Evolutionary conservation across 2,329 filamentous ascomycete species (phyloP), one percentile per base, ranked within the genome.

Genomic region (Epicoccum sorghinum): DNA sequence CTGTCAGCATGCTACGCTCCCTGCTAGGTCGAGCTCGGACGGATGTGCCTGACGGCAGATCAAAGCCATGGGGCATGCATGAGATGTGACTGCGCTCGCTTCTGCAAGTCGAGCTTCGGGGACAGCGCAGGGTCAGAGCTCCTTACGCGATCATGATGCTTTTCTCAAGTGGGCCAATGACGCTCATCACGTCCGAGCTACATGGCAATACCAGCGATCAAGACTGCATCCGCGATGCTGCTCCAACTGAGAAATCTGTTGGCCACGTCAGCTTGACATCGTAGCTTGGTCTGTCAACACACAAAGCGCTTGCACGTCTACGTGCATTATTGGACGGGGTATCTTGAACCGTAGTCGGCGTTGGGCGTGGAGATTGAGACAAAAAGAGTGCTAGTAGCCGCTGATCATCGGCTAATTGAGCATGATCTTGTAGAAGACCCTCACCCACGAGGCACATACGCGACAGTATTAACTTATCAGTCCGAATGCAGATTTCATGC

Each of bases 1-100:
- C 18, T 18, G 18, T 18, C 18, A 18, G 18, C 18, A 18, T 18
- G 18, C 18, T 1, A 18, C 18, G 18, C 18, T 18, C 18, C 18
- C 18, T 18, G 32, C 32, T 33, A 13, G 32, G 10, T n/a, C 13
- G 9, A n/a, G 25, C 13, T 7, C 13, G 37, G 30, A 14, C 47
- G 32, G 23, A 30, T 43, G 47, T 43, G 36, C 38, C 38, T 42
- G 38, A 27, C 47, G n/a, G 47, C 47, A 37, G 36, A 24, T 42
- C 13, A 2, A 10, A 43, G 23, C 23, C 18, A 29, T 37, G 13
- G 7, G 18, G 1, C 5, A 4, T 37, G 3, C 24, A 14, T n/a
- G n/a, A 48, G 23, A 7, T 27, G n/a, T 37, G 18, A 18, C 18
- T 18, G 3, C 13, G 4, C 9, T 22, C 14, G 23, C n/a, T 36